Percentiles rank a stretch among this genome's conserved stretches.
Conservation (phyloP, 2,329 filamentous ascomycete genomes). For the Pseudocercospora musae region DNA sequence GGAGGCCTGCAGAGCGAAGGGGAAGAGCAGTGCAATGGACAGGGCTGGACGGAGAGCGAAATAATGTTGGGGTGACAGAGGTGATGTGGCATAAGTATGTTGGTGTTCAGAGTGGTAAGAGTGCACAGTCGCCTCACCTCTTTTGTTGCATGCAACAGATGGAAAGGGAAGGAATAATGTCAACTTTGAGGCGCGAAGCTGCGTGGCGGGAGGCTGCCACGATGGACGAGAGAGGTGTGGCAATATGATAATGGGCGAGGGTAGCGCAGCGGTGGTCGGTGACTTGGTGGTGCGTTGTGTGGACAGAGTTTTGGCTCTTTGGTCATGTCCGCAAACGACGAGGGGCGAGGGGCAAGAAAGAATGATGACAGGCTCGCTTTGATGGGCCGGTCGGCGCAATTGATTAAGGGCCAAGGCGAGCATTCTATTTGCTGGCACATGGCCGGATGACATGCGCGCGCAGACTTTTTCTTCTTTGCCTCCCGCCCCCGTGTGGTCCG, state of each 20-base stretch:
- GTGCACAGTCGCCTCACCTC: background rate
- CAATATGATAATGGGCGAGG: background rate
- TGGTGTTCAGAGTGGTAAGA: background rate
- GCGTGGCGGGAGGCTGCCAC: background rate
- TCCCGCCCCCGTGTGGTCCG: background rate
- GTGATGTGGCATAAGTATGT: background rate
- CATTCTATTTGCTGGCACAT: background rate
- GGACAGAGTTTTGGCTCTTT: conserved; percentile 8
- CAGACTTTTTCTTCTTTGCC: background rate
- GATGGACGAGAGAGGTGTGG: background rate
- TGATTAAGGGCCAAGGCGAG: background rate
- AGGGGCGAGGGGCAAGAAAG: background rate
- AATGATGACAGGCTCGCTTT: conserved; percentile 1
- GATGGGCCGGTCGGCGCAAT: conserved; percentile 4
- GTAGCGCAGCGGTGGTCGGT: conserved; percentile 1
- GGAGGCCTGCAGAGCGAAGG: conserved; percentile 1
- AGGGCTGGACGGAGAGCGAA: background rate
- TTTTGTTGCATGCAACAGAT: no score
- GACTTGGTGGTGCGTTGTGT: conserved; percentile 1
- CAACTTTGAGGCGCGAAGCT: background rate
- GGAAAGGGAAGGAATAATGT: conserved; percentile 2
- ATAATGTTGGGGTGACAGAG: background rate
- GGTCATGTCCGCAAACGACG: background rate
- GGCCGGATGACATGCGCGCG: conserved; percentile 1
- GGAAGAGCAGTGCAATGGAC: no score